These are phyloP conservation scores for Hyphopichia burtonii DNA, from an alignment of 1,139 yeast genomes.

Conservation along the genomic window DNA sequence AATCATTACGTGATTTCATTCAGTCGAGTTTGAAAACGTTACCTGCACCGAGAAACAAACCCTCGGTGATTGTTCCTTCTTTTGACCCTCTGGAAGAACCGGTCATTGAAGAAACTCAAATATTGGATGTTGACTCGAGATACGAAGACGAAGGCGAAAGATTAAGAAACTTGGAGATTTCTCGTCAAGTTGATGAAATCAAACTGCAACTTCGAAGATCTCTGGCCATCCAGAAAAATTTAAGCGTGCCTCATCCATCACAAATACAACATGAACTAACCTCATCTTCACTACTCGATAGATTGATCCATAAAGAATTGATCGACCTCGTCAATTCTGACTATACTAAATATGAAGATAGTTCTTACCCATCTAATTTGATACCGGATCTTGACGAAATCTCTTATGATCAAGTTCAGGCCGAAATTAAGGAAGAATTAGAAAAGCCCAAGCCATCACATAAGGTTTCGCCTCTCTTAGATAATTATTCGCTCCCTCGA, in stretches of 20 bases:
- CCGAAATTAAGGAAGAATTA: constrained; percentile 27
- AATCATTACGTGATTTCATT: background rate
- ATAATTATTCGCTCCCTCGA: background rate
- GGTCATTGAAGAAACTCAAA: constrained; percentile 6
- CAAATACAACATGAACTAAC: constrained; percentile 6
- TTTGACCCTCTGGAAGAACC: constrained; percentile 23
- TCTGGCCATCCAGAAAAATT: constrained; percentile 46
- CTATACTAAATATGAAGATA: constrained; percentile 31
- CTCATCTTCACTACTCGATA: constrained; percentile 12
- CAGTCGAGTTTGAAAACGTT: constrained; percentile 16
- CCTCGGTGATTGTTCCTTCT: constrained; percentile 25
- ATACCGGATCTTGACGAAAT: constrained; percentile 45
- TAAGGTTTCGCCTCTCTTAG: background rate
- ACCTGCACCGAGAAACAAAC: constrained; percentile 28
- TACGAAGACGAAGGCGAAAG: constrained; percentile 21
- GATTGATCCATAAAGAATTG: constrained; percentile 36
- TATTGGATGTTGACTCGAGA: constrained; percentile 1
- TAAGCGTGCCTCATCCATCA: constrained; percentile 49
- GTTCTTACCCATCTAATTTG: constrained; percentile 17
- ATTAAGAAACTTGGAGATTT: constrained; percentile 21
- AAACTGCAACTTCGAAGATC: constrained; percentile 40
- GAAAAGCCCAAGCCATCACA: background rate
- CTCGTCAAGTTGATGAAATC: constrained; percentile 27
- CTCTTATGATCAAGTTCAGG: constrained; percentile 20
- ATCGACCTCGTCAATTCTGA: constrained; percentile 48